Percentiles rank a stretch among this genome's conserved stretches.
These are phyloP conservation scores for Decorospora gaudefroyi DNA, from an alignment of 2,329 filamentous ascomycete species.

Conservation along the genomic window DNA sequence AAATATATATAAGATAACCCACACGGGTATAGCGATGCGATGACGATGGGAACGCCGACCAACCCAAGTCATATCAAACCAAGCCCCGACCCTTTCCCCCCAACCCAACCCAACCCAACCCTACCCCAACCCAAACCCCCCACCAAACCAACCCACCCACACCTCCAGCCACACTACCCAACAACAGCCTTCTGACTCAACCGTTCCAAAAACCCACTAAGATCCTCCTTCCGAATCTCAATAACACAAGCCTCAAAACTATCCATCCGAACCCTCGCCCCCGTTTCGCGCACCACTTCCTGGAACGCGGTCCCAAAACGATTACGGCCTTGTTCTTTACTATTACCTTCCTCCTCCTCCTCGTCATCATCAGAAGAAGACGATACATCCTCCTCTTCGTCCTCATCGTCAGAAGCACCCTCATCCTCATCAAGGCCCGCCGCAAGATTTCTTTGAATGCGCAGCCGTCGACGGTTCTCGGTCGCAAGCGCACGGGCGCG, in stretches of 20 bases:
- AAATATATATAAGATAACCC: too few relatives aligned
- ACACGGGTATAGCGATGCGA: too few relatives aligned
- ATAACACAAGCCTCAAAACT: conserved; percentile 98
- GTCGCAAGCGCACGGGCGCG: conserved; percentile 63
- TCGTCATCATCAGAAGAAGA: conserved; percentile 58
- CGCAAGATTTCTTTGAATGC: conserved; percentile 46
- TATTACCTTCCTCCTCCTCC: too few relatives aligned
- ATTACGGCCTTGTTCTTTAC: conserved; percentile 78
- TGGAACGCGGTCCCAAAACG: conserved; percentile 94
- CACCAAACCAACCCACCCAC: background rate
- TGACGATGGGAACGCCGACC: too few relatives aligned
- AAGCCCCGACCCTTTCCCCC: too few relatives aligned
- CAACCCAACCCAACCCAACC: too few relatives aligned
- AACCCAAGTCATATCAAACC: too few relatives aligned
- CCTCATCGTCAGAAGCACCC: conserved; percentile 54
- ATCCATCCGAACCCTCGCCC: conserved; percentile 85
- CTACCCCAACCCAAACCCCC: too few relatives aligned
- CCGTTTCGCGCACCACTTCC: conserved; percentile 90
- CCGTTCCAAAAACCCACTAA: conserved; percentile 86
- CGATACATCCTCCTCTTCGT: conserved; percentile 64
- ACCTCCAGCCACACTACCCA: conserved; percentile 43
- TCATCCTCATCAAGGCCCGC: conserved; percentile 66
- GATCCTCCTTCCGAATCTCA: conserved; percentile 95
- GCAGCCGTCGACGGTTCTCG: conserved; percentile 60
- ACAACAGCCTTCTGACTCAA: conserved; percentile 89